Conservation (phyloP, 139 green algal species). For the Coelastrella sp. region DNA sequence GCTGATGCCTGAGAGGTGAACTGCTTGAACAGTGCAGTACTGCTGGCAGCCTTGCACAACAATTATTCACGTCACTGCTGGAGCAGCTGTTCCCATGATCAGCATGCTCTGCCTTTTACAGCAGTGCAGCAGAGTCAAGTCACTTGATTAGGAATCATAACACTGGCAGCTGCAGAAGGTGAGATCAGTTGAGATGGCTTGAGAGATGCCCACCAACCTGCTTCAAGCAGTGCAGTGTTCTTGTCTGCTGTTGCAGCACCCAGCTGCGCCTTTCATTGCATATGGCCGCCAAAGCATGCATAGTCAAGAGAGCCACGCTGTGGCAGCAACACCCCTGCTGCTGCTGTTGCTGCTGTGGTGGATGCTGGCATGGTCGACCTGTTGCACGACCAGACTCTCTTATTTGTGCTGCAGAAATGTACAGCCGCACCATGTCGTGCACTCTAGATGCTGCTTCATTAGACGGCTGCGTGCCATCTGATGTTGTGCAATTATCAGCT, state of each 20-base stretch:
- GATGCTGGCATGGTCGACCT: neutral
- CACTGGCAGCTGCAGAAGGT: neutral
- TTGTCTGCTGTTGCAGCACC: neutral
- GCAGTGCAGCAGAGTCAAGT: too few relatives aligned
- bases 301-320: neutral
- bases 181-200: neutral
- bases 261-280: neutral
- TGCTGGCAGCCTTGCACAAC: too few relatives aligned
- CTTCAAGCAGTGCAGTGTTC: neutral
- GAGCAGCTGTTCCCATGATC: too few relatives aligned
- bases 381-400: too few relatives aligned
- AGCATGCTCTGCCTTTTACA: too few relatives aligned
- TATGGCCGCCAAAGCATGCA: neutral
- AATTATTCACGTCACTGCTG: too few relatives aligned
- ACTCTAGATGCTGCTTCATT: neutral
- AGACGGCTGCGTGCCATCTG: neutral
- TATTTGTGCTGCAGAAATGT: neutral
- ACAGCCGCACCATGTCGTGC: too few relatives aligned
- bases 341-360: conserved; percentile 24
- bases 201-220: neutral
- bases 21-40: too few relatives aligned
- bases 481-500: neutral
- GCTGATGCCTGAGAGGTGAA: too few relatives aligned
- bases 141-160: too few relatives aligned
- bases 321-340: neutral